Conservation (phyloP, 805 yeast species). For the Candida orba region DNA sequence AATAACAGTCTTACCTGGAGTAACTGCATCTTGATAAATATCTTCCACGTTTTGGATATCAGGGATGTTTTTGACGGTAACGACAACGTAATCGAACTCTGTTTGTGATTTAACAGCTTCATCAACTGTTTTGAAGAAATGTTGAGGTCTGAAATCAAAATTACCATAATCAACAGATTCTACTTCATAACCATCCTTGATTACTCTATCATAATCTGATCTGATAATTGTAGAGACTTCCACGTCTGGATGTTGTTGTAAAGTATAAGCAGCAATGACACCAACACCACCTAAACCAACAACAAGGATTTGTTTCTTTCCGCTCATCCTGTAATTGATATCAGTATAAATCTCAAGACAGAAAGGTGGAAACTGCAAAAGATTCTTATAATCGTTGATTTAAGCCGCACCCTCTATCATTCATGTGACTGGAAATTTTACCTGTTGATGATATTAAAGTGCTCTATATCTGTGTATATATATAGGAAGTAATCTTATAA, state of each 20-base stretch:
- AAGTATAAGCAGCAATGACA: conserved; percentile 57
- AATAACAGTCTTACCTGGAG: conserved; percentile 35
- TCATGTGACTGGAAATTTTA: too few relatives aligned
- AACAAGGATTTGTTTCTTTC: conserved; percentile 35
- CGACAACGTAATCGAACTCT: conserved; percentile 49
- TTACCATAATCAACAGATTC: conserved; percentile 54
- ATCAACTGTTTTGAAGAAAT: conserved; percentile 29
- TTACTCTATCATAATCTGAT: conserved; percentile 47
- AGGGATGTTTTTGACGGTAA: conserved; percentile 60
- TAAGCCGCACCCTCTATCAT: too few relatives aligned
- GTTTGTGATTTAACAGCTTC: conserved; percentile 22
- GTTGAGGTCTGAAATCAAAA: conserved; percentile 43
- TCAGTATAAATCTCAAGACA: too few relatives aligned
- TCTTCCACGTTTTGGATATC: conserved; percentile 51
- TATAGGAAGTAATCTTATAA: too few relatives aligned
- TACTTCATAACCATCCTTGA: conserved; percentile 44
- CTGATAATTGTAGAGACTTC: conserved; percentile 53
- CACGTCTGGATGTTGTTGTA: conserved; percentile 39
- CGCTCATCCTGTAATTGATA: neutral
- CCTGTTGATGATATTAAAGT: too few relatives aligned
- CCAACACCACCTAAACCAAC: conserved; percentile 84
- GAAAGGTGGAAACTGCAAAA: too few relatives aligned
- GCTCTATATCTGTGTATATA: too few relatives aligned
- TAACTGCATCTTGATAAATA: conserved; percentile 42
- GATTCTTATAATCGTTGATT: too few relatives aligned